Evolutionary conservation across 345 rosid genomes (phyloP), one percentile per base, ranked within the genome.

Genomic region (Populus euphratica): DNA sequence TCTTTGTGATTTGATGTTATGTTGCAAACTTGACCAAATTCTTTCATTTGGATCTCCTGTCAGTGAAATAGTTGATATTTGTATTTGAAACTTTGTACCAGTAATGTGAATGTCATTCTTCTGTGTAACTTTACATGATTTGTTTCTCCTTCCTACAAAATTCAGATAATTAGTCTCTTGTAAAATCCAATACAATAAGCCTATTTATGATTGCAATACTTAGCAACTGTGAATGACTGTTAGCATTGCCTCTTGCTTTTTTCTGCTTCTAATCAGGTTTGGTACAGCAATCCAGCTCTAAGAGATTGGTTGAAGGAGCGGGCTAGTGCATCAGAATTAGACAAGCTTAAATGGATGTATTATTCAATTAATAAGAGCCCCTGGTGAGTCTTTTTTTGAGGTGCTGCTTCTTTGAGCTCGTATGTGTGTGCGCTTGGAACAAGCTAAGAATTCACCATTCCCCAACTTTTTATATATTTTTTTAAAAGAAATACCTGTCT

Each of bases 341-440:
- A 91, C 79, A 83, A 82, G 73, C 70, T 90, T 43, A 95, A 95
- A 78, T 91, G 94, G 97, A 77, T 79, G 73, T 95, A 90, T 82
- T 95, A 89, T 88, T 68, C 73, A 73, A 92, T 95, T 81, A 93
- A 95, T 79, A 93, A 91, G 88, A 84, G 96, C 79, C 99, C 99
- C 79, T 92, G 99, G 98, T 89, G 78, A 83, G 83, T 81, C 47
- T 79, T 77, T 75, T 44, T 52, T 54, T 12, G 17, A 39, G 14
- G 65, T 36, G 68, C 70, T 44, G 66, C 33, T 13, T 18, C 38
- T 39, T 70, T 43, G 25, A 50, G 75, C 12, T n/a, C 23, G 74
- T 23, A 14, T 33, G 67, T 49, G 47, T 31, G 44, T 27, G 39
- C 14, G 14, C 27, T 8, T 16, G 36, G 36, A 35, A 38, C 25